These are phyloP conservation scores for Chernovozyma aurita DNA, from an alignment of 1,139 yeast species.

Conservation along the genomic window DNA sequence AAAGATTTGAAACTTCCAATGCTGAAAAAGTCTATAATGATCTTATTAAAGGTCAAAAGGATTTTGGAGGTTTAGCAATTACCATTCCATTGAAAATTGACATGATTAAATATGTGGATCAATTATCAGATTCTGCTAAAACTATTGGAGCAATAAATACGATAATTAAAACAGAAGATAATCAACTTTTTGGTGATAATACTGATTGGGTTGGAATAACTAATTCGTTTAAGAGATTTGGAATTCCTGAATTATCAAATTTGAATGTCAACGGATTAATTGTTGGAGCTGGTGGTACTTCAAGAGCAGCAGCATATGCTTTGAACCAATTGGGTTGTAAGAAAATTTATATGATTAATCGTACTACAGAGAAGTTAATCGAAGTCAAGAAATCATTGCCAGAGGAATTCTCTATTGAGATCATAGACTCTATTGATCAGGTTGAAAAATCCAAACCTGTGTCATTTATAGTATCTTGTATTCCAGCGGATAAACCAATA, in stretches of 20 bases:
- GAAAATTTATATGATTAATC: constrained; percentile 73
- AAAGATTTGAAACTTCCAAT: constrained; percentile 61
- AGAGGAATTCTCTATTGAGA: constrained; percentile 50
- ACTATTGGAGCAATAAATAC: constrained; percentile 93
- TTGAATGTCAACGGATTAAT: constrained; percentile 55
- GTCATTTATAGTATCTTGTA: constrained; percentile 72
- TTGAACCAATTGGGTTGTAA: constrained; percentile 73
- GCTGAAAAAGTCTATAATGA: constrained; percentile 48
- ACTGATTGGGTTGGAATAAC: constrained; percentile 94
- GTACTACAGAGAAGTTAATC: constrained; percentile 65
- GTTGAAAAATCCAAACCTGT: constrained; percentile 42
- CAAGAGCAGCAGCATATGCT: constrained; percentile 92
- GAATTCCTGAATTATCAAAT: constrained; percentile 46
- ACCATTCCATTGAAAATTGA: constrained; percentile 88
- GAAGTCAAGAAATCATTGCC: constrained; percentile 64
- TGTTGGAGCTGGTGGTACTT: constrained; percentile 97
- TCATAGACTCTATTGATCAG: constrained; percentile 49
- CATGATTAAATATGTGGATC: constrained; percentile 61
- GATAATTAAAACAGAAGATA: constrained; percentile 44
- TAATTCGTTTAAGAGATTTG: constrained; percentile 58
- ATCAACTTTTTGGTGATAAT: constrained; percentile 73
- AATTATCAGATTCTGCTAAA: constrained; percentile 67
- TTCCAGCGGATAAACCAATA: constrained; percentile 81
- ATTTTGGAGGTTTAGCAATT: constrained; percentile 86
- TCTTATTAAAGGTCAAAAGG: constrained; percentile 40